These are phyloP conservation scores for Erythrobasidium hasegawianum DNA, from an alignment of 1,284 basidiomycete genomes.

Conservation along the genomic window DNA sequence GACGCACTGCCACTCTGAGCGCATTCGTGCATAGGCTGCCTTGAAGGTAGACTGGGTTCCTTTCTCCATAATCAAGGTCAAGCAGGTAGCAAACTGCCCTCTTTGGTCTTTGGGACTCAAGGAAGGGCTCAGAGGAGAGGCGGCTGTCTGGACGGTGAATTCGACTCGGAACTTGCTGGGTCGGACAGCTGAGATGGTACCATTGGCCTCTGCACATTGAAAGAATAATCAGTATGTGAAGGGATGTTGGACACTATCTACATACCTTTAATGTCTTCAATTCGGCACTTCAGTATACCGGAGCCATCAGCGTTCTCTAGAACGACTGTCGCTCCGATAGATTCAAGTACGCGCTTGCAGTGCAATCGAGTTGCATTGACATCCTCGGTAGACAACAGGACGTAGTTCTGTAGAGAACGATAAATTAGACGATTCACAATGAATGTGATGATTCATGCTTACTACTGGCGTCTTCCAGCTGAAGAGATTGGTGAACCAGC, in stretches of 20 bases:
- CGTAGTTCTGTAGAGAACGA: constrained; percentile 54
- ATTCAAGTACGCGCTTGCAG: constrained; percentile 63
- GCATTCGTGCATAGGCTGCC: constrained; percentile 64
- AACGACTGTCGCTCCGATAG: constrained; percentile 63
- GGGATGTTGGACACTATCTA: background rate
- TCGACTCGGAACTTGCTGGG: constrained; percentile 70
- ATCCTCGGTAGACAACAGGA: constrained; percentile 66
- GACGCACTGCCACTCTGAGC: constrained; percentile 61
- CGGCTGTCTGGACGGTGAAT: constrained; percentile 57
- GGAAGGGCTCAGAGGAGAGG: constrained; percentile 44
- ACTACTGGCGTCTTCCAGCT: constrained; percentile 61
- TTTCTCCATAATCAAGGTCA: constrained; percentile 80
- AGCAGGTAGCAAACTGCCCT: constrained; percentile 52
- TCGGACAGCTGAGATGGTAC: constrained; percentile 50
- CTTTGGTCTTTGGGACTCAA: constrained; percentile 18
- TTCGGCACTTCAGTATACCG: constrained; percentile 62
- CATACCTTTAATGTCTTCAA: constrained; percentile 57
- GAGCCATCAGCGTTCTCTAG: constrained; percentile 61
- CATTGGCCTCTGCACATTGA: constrained; percentile 54
- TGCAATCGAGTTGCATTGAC: constrained; percentile 62
- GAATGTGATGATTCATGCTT: constrained; percentile 14
- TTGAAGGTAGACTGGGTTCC: constrained; percentile 78
- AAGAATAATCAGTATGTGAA: background rate
- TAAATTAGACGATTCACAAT: constrained; percentile 5
- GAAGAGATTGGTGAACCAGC: constrained; percentile 87